These are phyloP conservation scores for Fusarium sp. DNA, from an alignment of 2,329 filamentous ascomycete genomes.

Conservation along the genomic window DNA sequence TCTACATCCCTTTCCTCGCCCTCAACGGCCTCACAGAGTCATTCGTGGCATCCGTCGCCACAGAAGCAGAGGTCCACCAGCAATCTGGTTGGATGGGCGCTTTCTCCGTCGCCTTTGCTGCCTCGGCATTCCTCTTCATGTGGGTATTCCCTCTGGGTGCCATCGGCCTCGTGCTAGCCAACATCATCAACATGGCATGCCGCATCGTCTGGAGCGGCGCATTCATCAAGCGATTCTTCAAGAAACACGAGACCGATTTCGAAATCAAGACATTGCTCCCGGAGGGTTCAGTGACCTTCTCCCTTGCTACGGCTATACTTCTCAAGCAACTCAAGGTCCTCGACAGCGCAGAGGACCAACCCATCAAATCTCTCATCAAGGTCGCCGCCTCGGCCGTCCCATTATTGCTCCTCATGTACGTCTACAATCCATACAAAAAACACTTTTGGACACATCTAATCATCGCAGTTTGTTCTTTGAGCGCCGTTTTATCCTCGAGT, in stretches of 20 bases:
- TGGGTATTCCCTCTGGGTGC: slow-evolving; percentile 78
- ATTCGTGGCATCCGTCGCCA: slow-evolving; percentile 90
- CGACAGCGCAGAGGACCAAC: slow-evolving; percentile 41
- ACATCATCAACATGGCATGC: slow-evolving; percentile 89
- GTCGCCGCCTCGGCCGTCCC: slow-evolving; percentile 62
- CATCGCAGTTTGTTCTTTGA: slow-evolving; percentile 64
- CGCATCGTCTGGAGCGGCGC: slow-evolving; percentile 82
- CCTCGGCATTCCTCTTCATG: slow-evolving; percentile 80
- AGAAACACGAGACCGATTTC: slow-evolving; percentile 52
- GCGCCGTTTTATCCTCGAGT: slow-evolving; percentile 64
- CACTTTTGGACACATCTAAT: slow-evolving; percentile 41
- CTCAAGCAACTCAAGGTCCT: slow-evolving; percentile 44
- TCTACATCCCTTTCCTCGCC: slow-evolving; percentile 92
- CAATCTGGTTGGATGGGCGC: slow-evolving; percentile 88
- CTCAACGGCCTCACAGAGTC: slow-evolving; percentile 93
- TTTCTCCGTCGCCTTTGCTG: slow-evolving; percentile 82
- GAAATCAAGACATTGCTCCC: slow-evolving; percentile 46
- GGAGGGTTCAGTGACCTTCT: slow-evolving; percentile 39
- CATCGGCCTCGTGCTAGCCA: slow-evolving; percentile 84
- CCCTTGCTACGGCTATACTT: slow-evolving; percentile 44
- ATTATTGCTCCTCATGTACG: slow-evolving; percentile 71
- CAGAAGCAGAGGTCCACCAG: slow-evolving; percentile 75
- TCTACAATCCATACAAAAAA: slow-evolving; percentile 44
- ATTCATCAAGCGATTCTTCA: slow-evolving; percentile 79
- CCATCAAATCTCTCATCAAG: slow-evolving; percentile 56